Evolutionary conservation across 306 rosid genomes (phyloP), one percentile per base, ranked within the genome.

Genomic region (Prosopis cineraria): DNA sequence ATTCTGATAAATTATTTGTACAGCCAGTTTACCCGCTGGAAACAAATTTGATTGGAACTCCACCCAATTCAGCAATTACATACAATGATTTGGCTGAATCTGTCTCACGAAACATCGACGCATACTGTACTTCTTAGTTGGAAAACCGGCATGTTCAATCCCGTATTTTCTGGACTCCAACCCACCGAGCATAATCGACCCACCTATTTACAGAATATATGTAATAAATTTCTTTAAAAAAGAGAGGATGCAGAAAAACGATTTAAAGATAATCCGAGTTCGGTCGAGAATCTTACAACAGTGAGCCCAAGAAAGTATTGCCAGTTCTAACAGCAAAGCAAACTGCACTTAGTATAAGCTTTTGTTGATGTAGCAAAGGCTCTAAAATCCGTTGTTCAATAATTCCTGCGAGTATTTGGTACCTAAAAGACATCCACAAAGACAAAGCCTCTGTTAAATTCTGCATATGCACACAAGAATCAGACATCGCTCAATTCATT

Each of bases 161-260:
- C 20, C 90, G 63, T 78, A 66, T 68, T 81, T 84, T 91, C 77
- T 92, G 98, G 64, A 94, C 87, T 69, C 94, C 98, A 40, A 83
- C 84, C 97, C 96, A 89, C 50, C 96, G 84, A 11, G 93, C 96
- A 79, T 86, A 94, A 82, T 92, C 97, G 31, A 94, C 94, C 98
- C 98, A 92, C 93, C 97, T 94, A 75, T n/a, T 40, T 37, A 75
- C 24, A 78, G 7, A 74, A 78, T 70, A 64, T 43, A 68, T 12
- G 59, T 53, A 63, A 33, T 11, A 14, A 63, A 16, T 40, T 10
- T 25, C 6, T 25, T 3, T 1, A 34, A 29, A 3, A 29, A 68
- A 40, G 8, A 76, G 22, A 41, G 10, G 60, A 67, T 52, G 64
- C 63, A 31, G 10, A 50, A 58, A 25, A 25, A 30, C 50, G 2